Conservation (phyloP, 2,329 filamentous ascomycete species). For the Penicillium palitans region DNA sequence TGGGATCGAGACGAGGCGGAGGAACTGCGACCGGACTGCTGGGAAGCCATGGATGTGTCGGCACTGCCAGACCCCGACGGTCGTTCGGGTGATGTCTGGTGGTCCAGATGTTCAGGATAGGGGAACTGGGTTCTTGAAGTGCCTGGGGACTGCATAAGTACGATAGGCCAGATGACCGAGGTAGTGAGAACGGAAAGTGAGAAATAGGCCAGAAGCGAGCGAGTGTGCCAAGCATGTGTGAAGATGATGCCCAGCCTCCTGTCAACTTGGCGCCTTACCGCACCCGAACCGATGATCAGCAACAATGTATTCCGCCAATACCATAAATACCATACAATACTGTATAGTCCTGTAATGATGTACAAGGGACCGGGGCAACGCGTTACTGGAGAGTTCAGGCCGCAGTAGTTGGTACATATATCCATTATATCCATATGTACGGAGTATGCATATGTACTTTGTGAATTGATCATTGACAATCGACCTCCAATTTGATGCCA, state of each 20-base stretch:
- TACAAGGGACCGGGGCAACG: not conserved
- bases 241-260: constrained; percentile 16
- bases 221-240: constrained; percentile 13
- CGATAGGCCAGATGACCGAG: not conserved
- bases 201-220: constrained; percentile 2
- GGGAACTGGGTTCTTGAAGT: constrained; percentile 1
- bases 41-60: constrained; percentile 54
- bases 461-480: not conserved
- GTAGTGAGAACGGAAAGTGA: not conserved
- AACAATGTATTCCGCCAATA: not conserved
- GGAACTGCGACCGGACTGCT: constrained; percentile 62
- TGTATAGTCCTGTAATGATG: constrained; percentile 4
- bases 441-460: not conserved
- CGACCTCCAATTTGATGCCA: not conserved
- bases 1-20: constrained; percentile 65
- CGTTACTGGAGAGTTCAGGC: not conserved
- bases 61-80: constrained; percentile 48
- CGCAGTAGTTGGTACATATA: not conserved
- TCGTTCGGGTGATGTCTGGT: constrained; percentile 39
- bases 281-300: constrained; percentile 5
- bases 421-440: too few species aligned
- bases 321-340: constrained; percentile 4
- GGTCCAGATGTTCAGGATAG: constrained; percentile 3
- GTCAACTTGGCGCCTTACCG: constrained; percentile 10
- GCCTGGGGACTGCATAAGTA: constrained; percentile 5